A percentile compares a stretch with the other conserved stretches of the same genome.
Conservation (phyloP, 2,329 filamentous ascomycete species). For the Pseudogymnoascus sp. region DNA sequence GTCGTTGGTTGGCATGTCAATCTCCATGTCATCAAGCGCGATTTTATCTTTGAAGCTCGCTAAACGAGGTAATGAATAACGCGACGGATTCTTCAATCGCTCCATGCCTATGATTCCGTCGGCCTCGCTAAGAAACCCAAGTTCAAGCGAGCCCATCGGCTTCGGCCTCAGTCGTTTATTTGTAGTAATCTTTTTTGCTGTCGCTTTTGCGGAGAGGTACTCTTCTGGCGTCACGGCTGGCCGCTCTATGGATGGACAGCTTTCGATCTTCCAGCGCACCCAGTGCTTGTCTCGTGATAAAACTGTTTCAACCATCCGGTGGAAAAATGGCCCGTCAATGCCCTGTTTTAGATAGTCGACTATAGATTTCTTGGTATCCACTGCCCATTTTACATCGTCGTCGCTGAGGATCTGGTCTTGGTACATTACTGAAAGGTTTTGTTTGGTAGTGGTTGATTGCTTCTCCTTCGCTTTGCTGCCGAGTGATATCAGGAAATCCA, state of each 20-base stretch:
- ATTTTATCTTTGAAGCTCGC: slow-evolving; percentile 66
- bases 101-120: slow-evolving; percentile 55
- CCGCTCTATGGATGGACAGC: slow-evolving; percentile 77
- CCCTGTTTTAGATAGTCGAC: slow-evolving; percentile 75
- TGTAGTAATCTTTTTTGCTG: slow-evolving; percentile 56
- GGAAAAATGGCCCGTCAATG: slow-evolving; percentile 82
- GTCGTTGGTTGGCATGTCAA: slow-evolving; percentile 66
- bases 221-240: slow-evolving; percentile 60
- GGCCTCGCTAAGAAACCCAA: slow-evolving; percentile 68
- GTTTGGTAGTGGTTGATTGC: slow-evolving; percentile 55
- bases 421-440: slow-evolving; percentile 78
- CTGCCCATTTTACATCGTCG: slow-evolving; percentile 86
- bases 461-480: slow-evolving; percentile 76
- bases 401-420: slow-evolving; percentile 64
- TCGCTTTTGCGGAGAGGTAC: slow-evolving; percentile 60
- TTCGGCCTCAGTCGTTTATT: slow-evolving; percentile 61
- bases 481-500: slow-evolving; percentile 91
- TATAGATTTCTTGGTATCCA: slow-evolving; percentile 67
- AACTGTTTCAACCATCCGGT: slow-evolving; percentile 94
- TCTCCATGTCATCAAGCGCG: slow-evolving; percentile 72
- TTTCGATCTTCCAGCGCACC: slow-evolving; percentile 97
- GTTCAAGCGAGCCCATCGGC: slow-evolving; percentile 63
- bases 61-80: slow-evolving; percentile 61
- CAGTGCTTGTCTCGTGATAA: slow-evolving; percentile 95
- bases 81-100: slow-evolving; percentile 55